phyloP scores from a whole-genome alignment of 164 flowering plant species.

The Nelumbo lutea region DNA sequence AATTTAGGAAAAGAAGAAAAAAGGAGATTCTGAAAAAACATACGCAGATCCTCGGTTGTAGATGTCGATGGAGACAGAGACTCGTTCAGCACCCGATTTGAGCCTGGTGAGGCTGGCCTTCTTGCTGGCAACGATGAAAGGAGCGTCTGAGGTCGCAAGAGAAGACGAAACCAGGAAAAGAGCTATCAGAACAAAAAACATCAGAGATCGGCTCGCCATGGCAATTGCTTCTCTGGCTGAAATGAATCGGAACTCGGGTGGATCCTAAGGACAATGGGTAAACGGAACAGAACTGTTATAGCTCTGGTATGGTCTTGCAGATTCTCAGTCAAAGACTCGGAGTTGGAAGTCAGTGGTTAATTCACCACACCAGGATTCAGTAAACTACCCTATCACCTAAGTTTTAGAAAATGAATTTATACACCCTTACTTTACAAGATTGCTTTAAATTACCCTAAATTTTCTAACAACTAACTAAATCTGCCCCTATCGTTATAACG shows the following conservation, averaged over 20 bases:
- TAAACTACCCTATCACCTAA: no score
- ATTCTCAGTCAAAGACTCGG: no score
- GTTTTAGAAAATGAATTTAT: no score
- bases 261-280: background rate
- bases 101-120: slow-evolving; percentile 68
- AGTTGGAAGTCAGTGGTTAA: no score
- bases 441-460: no score
- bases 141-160: slow-evolving; percentile 47
- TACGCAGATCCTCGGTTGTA: slow-evolving; percentile 89
- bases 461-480: no score
- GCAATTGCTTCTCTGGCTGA: background rate
- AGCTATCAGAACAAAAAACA: slow-evolving; percentile 13
- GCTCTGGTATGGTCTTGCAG: background rate
- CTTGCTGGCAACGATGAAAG: slow-evolving; percentile 90
- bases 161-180: slow-evolving; percentile 26
- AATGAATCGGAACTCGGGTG: background rate
- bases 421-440: no score
- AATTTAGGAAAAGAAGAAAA: background rate
- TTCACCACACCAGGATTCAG: no score
- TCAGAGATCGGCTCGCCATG: slow-evolving; percentile 24
- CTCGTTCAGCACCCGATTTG: slow-evolving; percentile 75
- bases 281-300: background rate
- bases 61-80: slow-evolving; percentile 80
- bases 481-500: no score
- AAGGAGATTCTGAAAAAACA: background rate